Conservation (phyloP, 129 eudicot genomes). For the Lactuca saligna region DNA sequence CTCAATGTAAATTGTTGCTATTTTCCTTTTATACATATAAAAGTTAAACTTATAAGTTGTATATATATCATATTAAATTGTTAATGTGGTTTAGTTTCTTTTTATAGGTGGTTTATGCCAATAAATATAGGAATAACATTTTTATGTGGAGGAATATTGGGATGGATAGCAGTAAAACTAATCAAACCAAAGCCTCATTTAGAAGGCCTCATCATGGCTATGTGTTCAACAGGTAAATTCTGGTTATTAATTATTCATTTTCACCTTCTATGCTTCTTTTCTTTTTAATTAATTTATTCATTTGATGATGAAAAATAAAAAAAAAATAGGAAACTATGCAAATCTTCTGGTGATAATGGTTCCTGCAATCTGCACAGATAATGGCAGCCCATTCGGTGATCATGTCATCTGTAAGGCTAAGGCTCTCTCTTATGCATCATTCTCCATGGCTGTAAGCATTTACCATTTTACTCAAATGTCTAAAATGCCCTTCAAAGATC, state of each 20-base stretch:
- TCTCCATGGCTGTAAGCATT: constrained; percentile 89
- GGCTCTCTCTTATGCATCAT: constrained; percentile 85
- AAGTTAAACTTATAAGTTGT: background rate
- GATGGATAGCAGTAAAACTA: constrained; percentile 65
- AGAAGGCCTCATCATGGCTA: constrained; percentile 63
- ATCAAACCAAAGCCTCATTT: constrained; percentile 62
- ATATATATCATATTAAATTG: background rate
- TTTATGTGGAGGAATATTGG: constrained; percentile 62
- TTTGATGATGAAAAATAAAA: constrained; percentile 16
- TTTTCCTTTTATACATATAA: background rate
- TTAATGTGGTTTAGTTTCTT: background rate
- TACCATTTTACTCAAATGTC: constrained; percentile 5
- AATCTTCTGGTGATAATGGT: constrained; percentile 64
- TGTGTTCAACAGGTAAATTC: constrained; percentile 54
- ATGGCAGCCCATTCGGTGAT: constrained; percentile 91
- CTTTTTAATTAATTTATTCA: background rate
- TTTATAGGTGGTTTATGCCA: constrained; percentile 90
- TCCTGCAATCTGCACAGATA: constrained; percentile 80
- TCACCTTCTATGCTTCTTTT: background rate
- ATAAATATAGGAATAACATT: constrained; percentile 64
- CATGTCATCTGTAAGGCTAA: constrained; percentile 47
- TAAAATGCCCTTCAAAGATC: constrained; percentile 12
- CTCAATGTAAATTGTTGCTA: constrained; percentile 49
- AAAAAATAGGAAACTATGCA: constrained; percentile 61
- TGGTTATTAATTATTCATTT: background rate